These are phyloP conservation scores for Puccinia polysora DNA, from an alignment of 1,284 basidiomycete genomes.

Conservation along the genomic window DNA sequence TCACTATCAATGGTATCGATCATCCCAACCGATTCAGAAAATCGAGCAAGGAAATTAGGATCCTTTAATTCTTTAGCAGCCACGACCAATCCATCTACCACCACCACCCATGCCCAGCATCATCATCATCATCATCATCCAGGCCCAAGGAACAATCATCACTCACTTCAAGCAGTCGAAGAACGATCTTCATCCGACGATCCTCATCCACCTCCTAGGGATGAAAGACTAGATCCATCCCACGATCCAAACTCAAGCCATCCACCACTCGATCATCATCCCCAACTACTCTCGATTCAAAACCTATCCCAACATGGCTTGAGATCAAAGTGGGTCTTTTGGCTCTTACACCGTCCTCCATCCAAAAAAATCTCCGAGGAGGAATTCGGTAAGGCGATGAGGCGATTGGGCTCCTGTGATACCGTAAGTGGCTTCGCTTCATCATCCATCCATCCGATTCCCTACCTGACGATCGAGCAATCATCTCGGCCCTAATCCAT, in stretches of 20 bases:
- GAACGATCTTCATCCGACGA: too few species aligned
- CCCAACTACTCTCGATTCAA: not conserved
- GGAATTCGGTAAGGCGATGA: conserved; percentile 36
- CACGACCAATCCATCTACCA: not conserved
- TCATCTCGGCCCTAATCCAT: too few species aligned
- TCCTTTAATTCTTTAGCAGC: conserved; percentile 38
- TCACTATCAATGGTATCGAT: not conserved
- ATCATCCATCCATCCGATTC: not conserved
- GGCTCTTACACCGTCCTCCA: conserved; percentile 25
- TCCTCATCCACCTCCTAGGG: too few species aligned
- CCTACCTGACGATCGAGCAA: not conserved
- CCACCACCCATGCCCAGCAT: not conserved
- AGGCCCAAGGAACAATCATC: too few species aligned
- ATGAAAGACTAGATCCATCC: not conserved
- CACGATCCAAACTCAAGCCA: too few species aligned
- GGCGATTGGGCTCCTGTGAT: conserved; percentile 29
- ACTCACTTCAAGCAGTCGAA: too few species aligned
- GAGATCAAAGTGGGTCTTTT: conserved; percentile 35
- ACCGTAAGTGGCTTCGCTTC: conserved; percentile 21
- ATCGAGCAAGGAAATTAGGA: conserved; percentile 17
- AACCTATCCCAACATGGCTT: conserved; percentile 20
- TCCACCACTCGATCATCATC: too few species aligned
- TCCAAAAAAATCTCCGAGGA: conserved; percentile 40
- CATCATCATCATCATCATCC: too few species aligned
- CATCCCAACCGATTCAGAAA: not conserved